Base-by-base conservation (phyloP, 2,329 filamentous ascomycete species). In the Ceratocystis smalleyi region DNA sequence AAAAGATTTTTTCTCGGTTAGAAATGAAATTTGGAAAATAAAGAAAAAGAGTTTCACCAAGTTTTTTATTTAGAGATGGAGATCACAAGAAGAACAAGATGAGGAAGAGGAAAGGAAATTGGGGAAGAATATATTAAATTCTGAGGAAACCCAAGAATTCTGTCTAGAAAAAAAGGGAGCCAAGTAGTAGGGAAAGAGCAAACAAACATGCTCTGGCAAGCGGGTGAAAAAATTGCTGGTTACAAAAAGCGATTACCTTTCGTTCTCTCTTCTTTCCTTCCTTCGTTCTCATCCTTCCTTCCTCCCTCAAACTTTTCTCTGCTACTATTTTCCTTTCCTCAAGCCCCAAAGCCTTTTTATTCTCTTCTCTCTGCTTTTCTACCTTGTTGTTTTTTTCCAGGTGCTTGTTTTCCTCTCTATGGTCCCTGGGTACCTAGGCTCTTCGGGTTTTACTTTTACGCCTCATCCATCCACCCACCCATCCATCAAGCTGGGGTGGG, bases 1-100 rank as follows among this genome's bases (percentile, higher is more conserved):
- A 55, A 57, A 30, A n/a, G 27, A 57, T 12, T 10, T 19, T 32
- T 57, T 57, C 30, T 57, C 54, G 54, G 54, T 57, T 57, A 57
- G 54, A 57, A 57, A 57, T 57, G 54, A 57, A 40, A 15, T n/a
- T n/a, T 57, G 27, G 47, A 51, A 61, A 61, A 61, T 43, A 45
- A 43, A 61, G 8, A 61, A 60, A 60, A 60, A 59, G 40, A 59
- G 27, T 12, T 19, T 60, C 32, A 24, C 59, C 59, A 43, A 61
- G 43, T 32, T n/a, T 8, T 30, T 57, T 12, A 40, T 40, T 15
- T 57, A 27, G 15, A 57, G 54, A 57, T 57, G 54, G 19, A 55
- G 35, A 57, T 51, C 27, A 57, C 27, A 32, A 7, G 10, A 27
- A 35, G 7, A 57, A 19, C 7, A 17, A 17, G 49, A 54, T 5